These are phyloP conservation scores for Globisporangium nagaii DNA, from an alignment of 352 stramenopile species.

Conservation along the genomic window DNA sequence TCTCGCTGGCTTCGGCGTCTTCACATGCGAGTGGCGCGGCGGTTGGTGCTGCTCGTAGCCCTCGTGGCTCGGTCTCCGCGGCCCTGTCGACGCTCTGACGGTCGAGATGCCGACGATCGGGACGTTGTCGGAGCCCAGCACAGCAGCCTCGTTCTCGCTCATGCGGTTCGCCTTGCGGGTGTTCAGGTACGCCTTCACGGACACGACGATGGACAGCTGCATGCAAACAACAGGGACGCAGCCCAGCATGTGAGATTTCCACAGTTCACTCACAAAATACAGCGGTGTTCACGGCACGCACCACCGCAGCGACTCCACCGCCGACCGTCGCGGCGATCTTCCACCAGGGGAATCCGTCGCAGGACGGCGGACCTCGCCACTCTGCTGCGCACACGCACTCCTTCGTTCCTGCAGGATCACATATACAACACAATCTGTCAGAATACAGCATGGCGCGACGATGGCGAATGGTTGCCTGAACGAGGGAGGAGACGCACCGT, in stretches of 20 bases:
- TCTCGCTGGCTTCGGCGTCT: background rate
- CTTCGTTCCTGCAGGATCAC: slow-evolving; percentile 11
- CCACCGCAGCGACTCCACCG: slow-evolving; percentile 30
- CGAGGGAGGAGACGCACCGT: slow-evolving; percentile 10
- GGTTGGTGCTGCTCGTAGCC: slow-evolving; percentile 4
- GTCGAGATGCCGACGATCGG: background rate
- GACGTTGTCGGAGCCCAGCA: slow-evolving; percentile 7
- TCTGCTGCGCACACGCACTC: slow-evolving; percentile 36
- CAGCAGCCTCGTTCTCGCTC: background rate
- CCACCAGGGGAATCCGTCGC: slow-evolving; percentile 34
- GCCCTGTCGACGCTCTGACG: background rate
- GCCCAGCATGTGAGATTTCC: too few relatives aligned
- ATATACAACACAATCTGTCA: too few relatives aligned
- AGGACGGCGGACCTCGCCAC: slow-evolving; percentile 35
- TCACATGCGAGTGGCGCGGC: background rate
- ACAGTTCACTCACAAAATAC: too few relatives aligned
- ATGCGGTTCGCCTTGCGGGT: slow-evolving; percentile 12
- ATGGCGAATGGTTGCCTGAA: too few relatives aligned
- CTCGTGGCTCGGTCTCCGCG: slow-evolving; percentile 4
- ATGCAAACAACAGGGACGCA: background rate
- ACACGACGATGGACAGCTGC: slow-evolving; percentile 31
- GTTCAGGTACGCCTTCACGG: slow-evolving; percentile 22
- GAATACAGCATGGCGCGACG: too few relatives aligned
- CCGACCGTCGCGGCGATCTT: slow-evolving; percentile 36
- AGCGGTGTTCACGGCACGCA: too few relatives aligned